A percentile compares a stretch with the other conserved stretches of the same genome.
phyloP scores from a whole-genome alignment of 805 yeast species.

The Myxozyma lipomycoides region DNA sequence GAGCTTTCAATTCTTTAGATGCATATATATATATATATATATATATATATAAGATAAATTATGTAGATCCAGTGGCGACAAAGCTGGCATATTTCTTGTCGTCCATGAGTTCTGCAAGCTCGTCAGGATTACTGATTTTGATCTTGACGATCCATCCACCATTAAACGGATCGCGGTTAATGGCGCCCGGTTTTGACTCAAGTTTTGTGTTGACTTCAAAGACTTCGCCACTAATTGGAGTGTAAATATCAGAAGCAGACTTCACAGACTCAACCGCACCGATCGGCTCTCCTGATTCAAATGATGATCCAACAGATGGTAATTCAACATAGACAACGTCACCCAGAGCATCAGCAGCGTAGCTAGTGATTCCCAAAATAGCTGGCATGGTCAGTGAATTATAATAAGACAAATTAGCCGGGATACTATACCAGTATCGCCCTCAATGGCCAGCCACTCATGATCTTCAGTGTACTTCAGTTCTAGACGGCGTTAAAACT shows the following conservation, averaged over 20 bases:
- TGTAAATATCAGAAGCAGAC: constrained; percentile 86
- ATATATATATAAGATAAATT: neutral
- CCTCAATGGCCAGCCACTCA: constrained; percentile 89
- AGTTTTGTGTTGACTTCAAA: constrained; percentile 65
- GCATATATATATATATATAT: too few species aligned
- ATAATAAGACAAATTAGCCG: neutral
- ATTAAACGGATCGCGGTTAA: constrained; percentile 77
- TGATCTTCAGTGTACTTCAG: constrained; percentile 59
- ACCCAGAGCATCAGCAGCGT: constrained; percentile 95
- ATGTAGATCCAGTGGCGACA: constrained; percentile 13
- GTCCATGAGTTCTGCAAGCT: constrained; percentile 16
- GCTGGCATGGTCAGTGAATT: constrained; percentile 51
- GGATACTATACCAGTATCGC: constrained; percentile 57
- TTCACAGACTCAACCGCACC: constrained; percentile 95
- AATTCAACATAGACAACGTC: constrained; percentile 93
- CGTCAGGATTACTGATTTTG: constrained; percentile 6
- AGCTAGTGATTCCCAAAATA: constrained; percentile 76
- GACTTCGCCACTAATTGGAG: constrained; percentile 78
- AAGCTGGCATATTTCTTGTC: constrained; percentile 10
- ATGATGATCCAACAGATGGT: constrained; percentile 63
- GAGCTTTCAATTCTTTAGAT: neutral
- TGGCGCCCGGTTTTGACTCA: constrained; percentile 66
- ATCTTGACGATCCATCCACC: constrained; percentile 25
- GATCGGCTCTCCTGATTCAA: constrained; percentile 71
- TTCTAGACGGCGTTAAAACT: constrained; percentile 2